Conservation (phyloP, 139 green algal genomes). For the Astrephomene gubernaculifera region DNA sequence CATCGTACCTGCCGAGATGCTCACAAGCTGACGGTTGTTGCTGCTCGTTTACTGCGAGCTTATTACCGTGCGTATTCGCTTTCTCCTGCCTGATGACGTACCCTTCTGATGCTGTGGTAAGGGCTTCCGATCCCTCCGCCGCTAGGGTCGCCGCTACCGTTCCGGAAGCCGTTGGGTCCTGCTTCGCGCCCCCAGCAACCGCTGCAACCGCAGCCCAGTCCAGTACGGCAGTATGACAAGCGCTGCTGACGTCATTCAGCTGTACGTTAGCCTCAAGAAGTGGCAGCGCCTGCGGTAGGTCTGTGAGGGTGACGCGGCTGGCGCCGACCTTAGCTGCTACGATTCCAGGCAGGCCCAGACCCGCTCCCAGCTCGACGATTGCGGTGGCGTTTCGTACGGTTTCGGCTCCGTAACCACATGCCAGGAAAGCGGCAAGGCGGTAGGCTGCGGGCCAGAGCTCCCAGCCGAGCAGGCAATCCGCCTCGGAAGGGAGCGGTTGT, state of each 20-base stretch:
- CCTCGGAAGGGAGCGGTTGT: no score
- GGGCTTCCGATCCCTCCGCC: no score
- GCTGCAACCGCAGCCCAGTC: not conserved
- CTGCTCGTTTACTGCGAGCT: no score
- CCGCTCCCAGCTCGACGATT: constrained; percentile 16
- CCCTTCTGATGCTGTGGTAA: no score
- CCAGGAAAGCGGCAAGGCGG: not conserved
- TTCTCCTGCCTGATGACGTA: no score
- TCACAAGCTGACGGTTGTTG: no score
- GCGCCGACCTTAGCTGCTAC: constrained; percentile 5
- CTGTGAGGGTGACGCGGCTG: not conserved
- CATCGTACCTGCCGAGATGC: constrained; percentile 18
- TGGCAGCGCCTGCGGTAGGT: constrained; percentile 39
- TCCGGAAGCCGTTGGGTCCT: not conserved
- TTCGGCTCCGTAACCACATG: not conserved
- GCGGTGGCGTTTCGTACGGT: not conserved
- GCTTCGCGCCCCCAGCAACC: not conserved
- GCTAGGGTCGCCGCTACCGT: not conserved
- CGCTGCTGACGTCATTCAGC: not conserved
- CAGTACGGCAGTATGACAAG: not conserved
- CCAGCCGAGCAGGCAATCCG: constrained; percentile 33
- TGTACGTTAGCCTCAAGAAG: not conserved
- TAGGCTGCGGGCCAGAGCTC: constrained; percentile 39
- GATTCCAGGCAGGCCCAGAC: constrained; percentile 34
- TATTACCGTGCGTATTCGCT: no score